Base-by-base conservation (phyloP, 768 basidiomycete genomes). In the Lentinula sp. region DNA sequence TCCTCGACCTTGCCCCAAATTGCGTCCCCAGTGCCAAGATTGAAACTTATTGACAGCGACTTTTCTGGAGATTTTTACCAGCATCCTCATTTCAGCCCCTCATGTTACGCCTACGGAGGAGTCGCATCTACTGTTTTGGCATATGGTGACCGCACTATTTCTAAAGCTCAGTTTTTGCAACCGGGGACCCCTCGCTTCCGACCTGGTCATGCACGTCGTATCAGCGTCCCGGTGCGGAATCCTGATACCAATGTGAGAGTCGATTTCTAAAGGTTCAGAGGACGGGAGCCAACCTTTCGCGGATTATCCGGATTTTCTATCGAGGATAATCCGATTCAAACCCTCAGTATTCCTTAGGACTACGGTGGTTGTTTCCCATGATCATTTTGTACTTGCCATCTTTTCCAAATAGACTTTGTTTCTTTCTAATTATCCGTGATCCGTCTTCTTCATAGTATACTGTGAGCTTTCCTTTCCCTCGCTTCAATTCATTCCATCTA, bases 191-290 rank as follows among this genome's bases (percentile, higher is more conserved):
- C 23, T 12, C 75, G 74, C 63, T 66, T 64, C 61, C 68, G 63
- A n/a, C 64, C 67, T 1, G 77, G 78, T 5, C 77, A 79, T 43
- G 72, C 74, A 12, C 70, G 73, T 33, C 74, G 78, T 13, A 69
- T 78, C 62, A 79, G 74, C 60, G 72, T 78, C 61, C 62, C 68
- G 45, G 60, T 76, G 13, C 33, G 35, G 18, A 16, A 10, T 37
- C 53, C 16, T 23, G 53, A 39, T 35, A 52, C 4, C 45, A 28
- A 28, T 28, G 28, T 28, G 28, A 28, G 28, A 28, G 3, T 28
- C 28, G 28, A 28, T 28, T 28, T 28, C 28, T 28, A 28, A 28
- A 23, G 23, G 1, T 23, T 3, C 23, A 23, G 3, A 28, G 28
- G 28, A 28, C 3, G 28, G 28, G 28, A 28, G 28, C 28, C 28